Evolutionary conservation across 106 monocot species (phyloP), one percentile per base, ranked within the genome.

Genomic region (Platanthera guangdongensis): DNA sequence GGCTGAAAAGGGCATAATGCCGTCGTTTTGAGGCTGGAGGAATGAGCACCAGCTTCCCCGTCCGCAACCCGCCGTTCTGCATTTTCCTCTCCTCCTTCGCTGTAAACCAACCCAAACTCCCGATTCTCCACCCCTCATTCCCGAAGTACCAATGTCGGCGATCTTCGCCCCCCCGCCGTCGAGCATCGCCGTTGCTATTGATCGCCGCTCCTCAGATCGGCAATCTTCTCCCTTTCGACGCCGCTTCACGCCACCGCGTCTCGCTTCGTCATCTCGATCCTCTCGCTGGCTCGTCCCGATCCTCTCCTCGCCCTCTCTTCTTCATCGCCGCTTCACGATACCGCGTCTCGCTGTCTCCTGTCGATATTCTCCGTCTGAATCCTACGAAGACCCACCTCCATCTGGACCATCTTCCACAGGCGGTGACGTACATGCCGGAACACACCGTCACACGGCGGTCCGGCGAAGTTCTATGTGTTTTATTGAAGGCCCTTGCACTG

Each of bases 401-500:
- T 70, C 70, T 15, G n/a, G n/a, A n/a, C n/a, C n/a, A n/a, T n/a
- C n/a, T n/a, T 47, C 70, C 47, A 47, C 70, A 3, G 45, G 45
- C 14, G 47, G 70, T 7, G 70, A 70, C 9, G 45, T 70, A 13
- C 47, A 70, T 15, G 6, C 70, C 47, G 70, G 70, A 70, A 15
- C 45, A 6, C 70, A 47, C 70, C 70, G 32, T 16, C 70, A 0
- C 70, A n/a, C n/a, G 12, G 45, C 70, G 70, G 47, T 45, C 47
- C 47, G n/a, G 47, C 15, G 70, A n/a, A 47, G 70, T 47, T 15
- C 84, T 15, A 87, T 87, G 87, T 79, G 90, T 83, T 3, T 87
- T 87, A n/a, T 79, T 90, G 73, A 74, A 71, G 75, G 90, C 90
- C 10, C 83, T 90, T 11, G 78, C 87, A 4, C 28, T 78, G 4